Base-by-base conservation (phyloP, 495 filamentous ascomycete species). In the Lophiotrema nucula region DNA sequence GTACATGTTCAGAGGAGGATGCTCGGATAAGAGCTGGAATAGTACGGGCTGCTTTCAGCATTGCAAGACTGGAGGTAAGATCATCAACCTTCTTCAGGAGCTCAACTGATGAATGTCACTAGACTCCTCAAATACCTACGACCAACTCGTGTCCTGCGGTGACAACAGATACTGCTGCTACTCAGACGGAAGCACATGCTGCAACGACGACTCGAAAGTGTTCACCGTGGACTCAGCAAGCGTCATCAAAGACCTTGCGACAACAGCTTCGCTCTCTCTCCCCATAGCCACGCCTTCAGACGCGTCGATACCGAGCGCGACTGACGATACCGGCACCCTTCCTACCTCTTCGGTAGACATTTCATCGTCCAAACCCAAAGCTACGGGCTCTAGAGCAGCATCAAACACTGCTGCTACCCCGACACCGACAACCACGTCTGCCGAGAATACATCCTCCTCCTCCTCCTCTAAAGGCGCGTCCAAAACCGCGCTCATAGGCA, bases 161-260 rank as follows among this genome's bases (percentile, higher is more conserved):
- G 46, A 38, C 15, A 37, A 46, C 41, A 52, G 38, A 33, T 63
- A 58, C 31, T 63, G 60, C 43, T 63, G 60, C 44, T 53, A 15
- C 25, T 57, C 47, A 6, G 53, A 53, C 19, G 25, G 47, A 16
- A 53, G 47, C 31, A 63, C 60, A n/a, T 63, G 53, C 47, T 63
- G 60, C 43, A 63, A 63, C 25, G 53, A 63, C 21, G 60, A 58
- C 41, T 39, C 47, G 3, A 57, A 63, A 33, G 60, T 63, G 25
- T 58, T 58, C 47, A 49, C 39, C 16, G 47, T 58, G 10, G 41
- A 33, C 15, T 12, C 53, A 3, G 60, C 25, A 28, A 41, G 39
- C 21, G 33, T 63, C 11, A 57, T 63, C 22, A 63, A 63, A 22
- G 43, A 57, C 22, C 25, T 58, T n/a, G 46, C 38, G 19, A 33